Conservation (phyloP, 306 rosid species). For the Begonia masoniana region DNA sequence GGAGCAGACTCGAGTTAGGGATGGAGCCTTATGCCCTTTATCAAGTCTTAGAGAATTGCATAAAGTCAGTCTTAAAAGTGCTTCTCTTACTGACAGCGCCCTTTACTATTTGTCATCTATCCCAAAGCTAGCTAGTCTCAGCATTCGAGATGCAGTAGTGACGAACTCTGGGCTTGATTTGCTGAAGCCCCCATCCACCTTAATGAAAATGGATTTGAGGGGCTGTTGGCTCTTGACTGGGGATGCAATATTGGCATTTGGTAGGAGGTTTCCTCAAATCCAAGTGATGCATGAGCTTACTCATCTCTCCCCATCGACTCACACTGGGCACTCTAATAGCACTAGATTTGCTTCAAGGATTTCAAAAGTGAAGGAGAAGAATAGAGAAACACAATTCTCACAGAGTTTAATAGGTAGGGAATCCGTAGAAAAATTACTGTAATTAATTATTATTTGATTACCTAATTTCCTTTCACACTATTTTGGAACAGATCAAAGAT, state of each 20-base stretch:
- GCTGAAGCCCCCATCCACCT: conserved; percentile 40
- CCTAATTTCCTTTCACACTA: conserved; percentile 9
- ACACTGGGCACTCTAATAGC: conserved; percentile 22
- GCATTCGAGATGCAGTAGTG: conserved; percentile 56
- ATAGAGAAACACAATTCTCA: conserved; percentile 14
- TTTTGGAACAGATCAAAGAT: conserved; percentile 56
- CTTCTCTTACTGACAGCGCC: conserved; percentile 50
- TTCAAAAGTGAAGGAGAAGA: conserved; percentile 20
- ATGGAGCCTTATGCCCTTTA: conserved; percentile 38
- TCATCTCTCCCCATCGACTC: conserved; percentile 18
- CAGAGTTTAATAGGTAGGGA: conserved; percentile 48
- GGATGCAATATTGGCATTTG: conserved; percentile 35
- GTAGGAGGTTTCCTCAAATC: conserved; percentile 50
- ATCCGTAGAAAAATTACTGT: background rate
- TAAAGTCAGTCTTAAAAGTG: conserved; percentile 39
- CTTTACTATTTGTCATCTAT: conserved; percentile 49
- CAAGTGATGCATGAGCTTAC: conserved; percentile 57
- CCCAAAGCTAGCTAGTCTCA: conserved; percentile 47
- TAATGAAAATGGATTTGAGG: conserved; percentile 49
- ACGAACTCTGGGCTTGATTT: conserved; percentile 48
- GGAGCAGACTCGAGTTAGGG: conserved; percentile 48
- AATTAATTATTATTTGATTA: background rate
- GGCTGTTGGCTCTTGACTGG: conserved; percentile 88
- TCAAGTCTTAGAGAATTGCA: conserved; percentile 44
- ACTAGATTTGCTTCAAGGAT: conserved; percentile 29